phyloP scores from a whole-genome alignment of 371 early-diverging fungal genomes.

The Homolaphlyctis polyrhiza region DNA sequence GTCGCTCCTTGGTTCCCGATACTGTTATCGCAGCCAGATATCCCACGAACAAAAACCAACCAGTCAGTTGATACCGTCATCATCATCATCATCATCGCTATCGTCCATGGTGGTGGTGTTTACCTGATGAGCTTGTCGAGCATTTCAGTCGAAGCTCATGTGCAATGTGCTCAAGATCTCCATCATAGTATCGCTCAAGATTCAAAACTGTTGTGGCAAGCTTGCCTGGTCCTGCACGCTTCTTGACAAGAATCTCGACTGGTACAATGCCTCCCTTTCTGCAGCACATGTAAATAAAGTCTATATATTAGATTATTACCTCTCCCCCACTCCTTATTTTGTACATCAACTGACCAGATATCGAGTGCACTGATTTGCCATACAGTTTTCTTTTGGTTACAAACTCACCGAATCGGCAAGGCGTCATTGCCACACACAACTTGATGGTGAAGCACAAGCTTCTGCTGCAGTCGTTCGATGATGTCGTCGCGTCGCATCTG shows the following conservation, averaged over 20 bases:
- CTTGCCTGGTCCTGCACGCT: constrained; percentile 58
- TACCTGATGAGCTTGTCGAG: constrained; percentile 64
- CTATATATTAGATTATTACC: no score
- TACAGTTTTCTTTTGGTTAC: no score
- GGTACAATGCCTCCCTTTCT: constrained; percentile 41
- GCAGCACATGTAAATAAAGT: no score
- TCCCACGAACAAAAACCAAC: no score
- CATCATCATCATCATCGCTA: no score
- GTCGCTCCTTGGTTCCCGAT: constrained; percentile 1
- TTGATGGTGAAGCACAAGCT: background rate
- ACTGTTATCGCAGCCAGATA: no score
- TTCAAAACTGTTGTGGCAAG: constrained; percentile 53
- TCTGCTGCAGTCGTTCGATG: constrained; percentile 20
- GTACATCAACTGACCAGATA: no score
- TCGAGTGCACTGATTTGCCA: no score
- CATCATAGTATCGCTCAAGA: constrained; percentile 54
- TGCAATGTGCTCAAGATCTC: constrained; percentile 59
- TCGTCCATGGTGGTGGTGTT: no score
- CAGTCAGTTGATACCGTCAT: background rate
- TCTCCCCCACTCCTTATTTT: no score
- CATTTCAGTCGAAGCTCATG: constrained; percentile 58
- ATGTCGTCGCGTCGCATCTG: constrained; percentile 54
- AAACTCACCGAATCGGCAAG: background rate
- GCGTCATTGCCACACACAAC: background rate
- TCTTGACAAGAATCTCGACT: constrained; percentile 53